These are phyloP conservation scores for Erodium chrysanthum DNA, from an alignment of 441 rosid species.

Conservation along the genomic window DNA sequence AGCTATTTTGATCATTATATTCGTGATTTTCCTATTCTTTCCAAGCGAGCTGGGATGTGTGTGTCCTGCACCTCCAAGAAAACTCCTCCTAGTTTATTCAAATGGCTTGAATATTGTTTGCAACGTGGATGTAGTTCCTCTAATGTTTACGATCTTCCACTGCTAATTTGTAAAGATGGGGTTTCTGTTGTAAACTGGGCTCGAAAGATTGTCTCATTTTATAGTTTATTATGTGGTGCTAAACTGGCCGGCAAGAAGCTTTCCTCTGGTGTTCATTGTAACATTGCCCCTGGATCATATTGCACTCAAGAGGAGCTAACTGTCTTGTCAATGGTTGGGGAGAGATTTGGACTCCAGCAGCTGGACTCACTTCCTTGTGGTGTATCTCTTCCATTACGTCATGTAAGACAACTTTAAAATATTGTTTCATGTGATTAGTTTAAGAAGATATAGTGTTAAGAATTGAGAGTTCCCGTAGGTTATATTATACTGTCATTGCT, in stretches of 20 bases:
- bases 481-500: not conserved
- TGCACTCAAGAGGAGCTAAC: conserved; percentile 68
- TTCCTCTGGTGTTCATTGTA: conserved; percentile 72
- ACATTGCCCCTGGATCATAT: conserved; percentile 64
- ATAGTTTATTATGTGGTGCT: conserved; percentile 75
- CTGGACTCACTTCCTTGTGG: conserved; percentile 85
- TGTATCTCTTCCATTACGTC: conserved; percentile 90
- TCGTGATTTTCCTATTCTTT: conserved; percentile 84
- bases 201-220: conserved; percentile 74
- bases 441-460: not conserved
- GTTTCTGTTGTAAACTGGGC: conserved; percentile 69
- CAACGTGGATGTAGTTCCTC: conserved; percentile 51
- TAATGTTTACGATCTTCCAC: conserved; percentile 55
- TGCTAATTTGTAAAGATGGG: conserved; percentile 59
- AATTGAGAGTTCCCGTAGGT: conserved; percentile 9
- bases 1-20: conserved; percentile 78
- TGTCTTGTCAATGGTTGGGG: conserved; percentile 94
- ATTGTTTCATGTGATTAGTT: conserved; percentile 5
- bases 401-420: conserved; percentile 47
- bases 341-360: conserved; percentile 84
- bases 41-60: conserved; percentile 33
- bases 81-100: conserved; percentile 69
- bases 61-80: conserved; percentile 33
- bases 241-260: conserved; percentile 52
- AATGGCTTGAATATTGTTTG: conserved; percentile 87